A percentile compares a stretch with the other conserved stretches of the same genome.
Evolutionary conservation across 176 grass and related monocot genomes (phyloP).

Genomic region (Musa itinerans): DNA sequence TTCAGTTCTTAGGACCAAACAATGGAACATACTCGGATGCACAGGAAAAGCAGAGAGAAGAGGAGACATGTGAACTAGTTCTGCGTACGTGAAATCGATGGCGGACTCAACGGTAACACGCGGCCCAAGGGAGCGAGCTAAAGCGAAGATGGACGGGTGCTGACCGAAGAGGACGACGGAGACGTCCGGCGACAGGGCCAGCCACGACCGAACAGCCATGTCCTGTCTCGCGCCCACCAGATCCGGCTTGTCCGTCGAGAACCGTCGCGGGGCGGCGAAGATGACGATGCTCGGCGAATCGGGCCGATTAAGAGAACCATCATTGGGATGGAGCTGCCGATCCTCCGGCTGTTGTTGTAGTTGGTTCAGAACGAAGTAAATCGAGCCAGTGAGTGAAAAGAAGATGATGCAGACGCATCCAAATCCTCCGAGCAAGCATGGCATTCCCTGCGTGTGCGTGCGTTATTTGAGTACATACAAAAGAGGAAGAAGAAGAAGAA

Average conservation of each 20-base stretch:
- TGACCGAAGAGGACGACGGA: conserved; percentile 53
- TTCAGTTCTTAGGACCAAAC: neutral
- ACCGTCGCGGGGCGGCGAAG: conserved; percentile 34
- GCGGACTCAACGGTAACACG: conserved; percentile 44
- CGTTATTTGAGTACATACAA: neutral
- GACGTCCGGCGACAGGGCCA: conserved; percentile 50
- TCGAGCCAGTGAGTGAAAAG: neutral
- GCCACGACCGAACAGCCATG: conserved; percentile 73
- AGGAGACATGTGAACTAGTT: neutral
- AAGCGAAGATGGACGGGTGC: conserved; percentile 22
- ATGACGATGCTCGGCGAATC: conserved; percentile 29
- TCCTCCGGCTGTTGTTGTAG: neutral
- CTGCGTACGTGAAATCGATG: conserved; percentile 58
- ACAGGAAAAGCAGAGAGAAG: neutral
- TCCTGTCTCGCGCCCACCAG: conserved; percentile 39
- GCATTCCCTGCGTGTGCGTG: neutral
- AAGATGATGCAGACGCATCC: conserved; percentile 1
- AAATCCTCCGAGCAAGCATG: neutral
- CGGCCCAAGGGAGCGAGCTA: conserved; percentile 29
- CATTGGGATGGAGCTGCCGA: neutral
- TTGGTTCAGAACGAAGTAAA: neutral
- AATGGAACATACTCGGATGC: neutral
- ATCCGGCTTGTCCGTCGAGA: conserved; percentile 19
- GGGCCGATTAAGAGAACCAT: neutral
- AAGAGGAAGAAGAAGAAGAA: neutral